A percentile compares a stretch with the other conserved stretches of the same genome.
Conservation (phyloP, 108 stramenopile genomes). For the Pseudonitzschia multiseries region DNA sequence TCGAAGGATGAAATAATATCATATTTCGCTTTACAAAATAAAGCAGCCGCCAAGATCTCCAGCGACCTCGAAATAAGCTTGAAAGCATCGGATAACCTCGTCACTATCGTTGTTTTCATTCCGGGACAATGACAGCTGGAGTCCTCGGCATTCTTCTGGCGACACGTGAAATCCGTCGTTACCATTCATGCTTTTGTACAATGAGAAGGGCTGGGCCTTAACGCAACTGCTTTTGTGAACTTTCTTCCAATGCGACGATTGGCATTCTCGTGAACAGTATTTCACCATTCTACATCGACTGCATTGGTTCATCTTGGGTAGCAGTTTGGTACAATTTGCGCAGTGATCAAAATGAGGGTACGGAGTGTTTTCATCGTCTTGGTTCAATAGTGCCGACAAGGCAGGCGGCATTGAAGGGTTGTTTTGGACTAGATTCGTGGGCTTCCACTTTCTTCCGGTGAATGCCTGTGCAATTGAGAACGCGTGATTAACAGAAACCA, state of each 20-base stretch:
- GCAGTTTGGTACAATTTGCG: constrained; percentile 20
- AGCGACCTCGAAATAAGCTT: constrained; percentile 12
- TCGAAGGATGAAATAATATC: too few relatives aligned
- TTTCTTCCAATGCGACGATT: constrained; percentile 30
- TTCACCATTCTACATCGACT: constrained; percentile 22
- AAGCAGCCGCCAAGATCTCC: constrained; percentile 32
- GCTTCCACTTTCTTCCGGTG: constrained; percentile 17
- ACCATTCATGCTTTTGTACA: constrained; percentile 20
- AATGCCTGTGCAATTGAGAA: constrained; percentile 1
- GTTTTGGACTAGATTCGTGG: background rate
- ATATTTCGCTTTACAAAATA: constrained; percentile 8
- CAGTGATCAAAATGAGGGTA: constrained; percentile 27
- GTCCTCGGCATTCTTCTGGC: constrained; percentile 18
- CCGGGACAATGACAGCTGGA: background rate
- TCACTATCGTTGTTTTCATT: background rate
- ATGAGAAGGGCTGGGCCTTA: constrained; percentile 9
- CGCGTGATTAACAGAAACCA: background rate
- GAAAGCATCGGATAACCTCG: constrained; percentile 13
- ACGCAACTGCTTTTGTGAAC: constrained; percentile 26
- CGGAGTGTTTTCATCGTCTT: constrained; percentile 10
- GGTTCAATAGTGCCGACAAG: constrained; percentile 5
- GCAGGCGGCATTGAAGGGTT: background rate
- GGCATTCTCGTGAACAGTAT: constrained; percentile 29
- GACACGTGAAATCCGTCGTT: constrained; percentile 32
- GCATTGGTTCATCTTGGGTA: background rate